Base-by-base conservation (phyloP, 2,329 filamentous ascomycete genomes). In the Fusarium nurragi region DNA sequence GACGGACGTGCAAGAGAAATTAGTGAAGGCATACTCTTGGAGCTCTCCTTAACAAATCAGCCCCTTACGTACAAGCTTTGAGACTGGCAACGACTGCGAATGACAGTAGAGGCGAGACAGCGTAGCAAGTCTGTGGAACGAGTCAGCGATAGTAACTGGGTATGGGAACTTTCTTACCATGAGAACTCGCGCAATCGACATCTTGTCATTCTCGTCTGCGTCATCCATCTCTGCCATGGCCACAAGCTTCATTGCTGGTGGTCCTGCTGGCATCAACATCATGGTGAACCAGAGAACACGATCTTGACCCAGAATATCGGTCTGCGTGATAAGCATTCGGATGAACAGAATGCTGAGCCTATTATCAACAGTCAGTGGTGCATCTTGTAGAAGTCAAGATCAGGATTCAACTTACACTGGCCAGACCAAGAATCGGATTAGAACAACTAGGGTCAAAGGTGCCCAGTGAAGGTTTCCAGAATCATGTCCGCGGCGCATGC, bases 181-280 rank as follows among this genome's bases (percentile, higher is more conserved):
- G 5, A 64, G 41, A 8, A 64, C 43, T 9, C 49, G 47, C 3
- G 61, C 54, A 14, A 64, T 64, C 2, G 61, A 64, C 61, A 64
- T 64, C 12, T 65, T 64, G 45, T 64, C 61, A 11, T 64, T 40
- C 12, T 64, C 61, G 11, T 65, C 61, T 0, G 61, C 61, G 5
- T 64, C 60, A 2, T 64, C 61, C 5, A 55, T 55, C 40, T 64
- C 61, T 2, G 61, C 61, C 61, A 64, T 64, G 12, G 61, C 61
- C 26, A 64, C 45, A 0, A 64, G 30, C 54, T 64, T 64, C 61
- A 64, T 64, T 13, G 61, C 61, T 0, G 61, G 60, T 0, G 61
- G 61, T 3, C 61, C 61, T 1, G 61, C 37, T 3, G 61, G 61
- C 61, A 64, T 64, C 3, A 64, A 14, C 61, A 64, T 64, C 54